Evolutionary conservation across 805 yeast species (phyloP), one percentile per base, ranked within the genome.

Genomic region (Clavispora phyllophila): DNA sequence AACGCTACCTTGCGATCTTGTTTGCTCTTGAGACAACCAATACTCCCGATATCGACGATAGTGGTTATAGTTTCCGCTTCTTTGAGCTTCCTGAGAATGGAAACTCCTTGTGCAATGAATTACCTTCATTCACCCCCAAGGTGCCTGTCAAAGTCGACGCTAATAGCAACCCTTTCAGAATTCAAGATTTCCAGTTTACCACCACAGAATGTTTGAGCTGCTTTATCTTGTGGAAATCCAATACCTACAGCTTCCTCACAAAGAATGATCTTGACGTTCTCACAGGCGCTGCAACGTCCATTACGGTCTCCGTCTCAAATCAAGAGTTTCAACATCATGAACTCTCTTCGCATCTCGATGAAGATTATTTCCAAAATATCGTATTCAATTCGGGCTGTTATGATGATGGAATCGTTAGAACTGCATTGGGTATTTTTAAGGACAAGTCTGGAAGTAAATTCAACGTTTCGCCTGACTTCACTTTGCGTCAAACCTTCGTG

Each of bases 211-310:
- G 29, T 5, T 29, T 47, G 17, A 37, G 32, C 14, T 70, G 68
- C 48, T 56, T 61, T 43, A 50, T 76, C 20, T 61, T 82, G 26
- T 81, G 87, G 86, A 83, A 82, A 54, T 78, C 85, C 49, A 82
- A 82, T 47, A 71, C 77, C 2, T 70, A 37, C 41, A 49, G 53
- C 25, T 40, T 42, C 17, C 37, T 48, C 7, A 41, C 39, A 4
- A 25, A 43, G 29, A 47, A 41, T 28, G 27, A 26, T 5, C 45
- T 46, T 18, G 42, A 34, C 17, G 33, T 36, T 20, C 19, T n/a
- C 9, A 25, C 47, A 3, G 29, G 33, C 5, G 22, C 9, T 9
- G 34, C 45, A 19, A 44, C 42, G 9, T 28, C 26, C 14, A 23
- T 33, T n/a, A 28, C 25, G 6, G 37, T 24, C 36, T 31, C 36